Conservation (phyloP, 345 rosid species). For the Aethionema arabicum region DNA sequence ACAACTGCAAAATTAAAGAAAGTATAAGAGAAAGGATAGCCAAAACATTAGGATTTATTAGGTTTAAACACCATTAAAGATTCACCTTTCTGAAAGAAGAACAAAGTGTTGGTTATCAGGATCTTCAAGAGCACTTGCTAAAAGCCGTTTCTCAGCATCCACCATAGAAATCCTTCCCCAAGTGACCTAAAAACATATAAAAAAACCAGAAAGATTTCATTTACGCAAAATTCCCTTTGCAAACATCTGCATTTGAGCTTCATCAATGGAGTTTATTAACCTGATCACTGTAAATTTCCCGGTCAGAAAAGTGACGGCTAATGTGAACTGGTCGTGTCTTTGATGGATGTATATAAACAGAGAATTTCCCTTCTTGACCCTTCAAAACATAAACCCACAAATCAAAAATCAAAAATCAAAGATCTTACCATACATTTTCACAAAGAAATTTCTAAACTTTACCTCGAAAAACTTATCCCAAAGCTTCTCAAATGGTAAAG, state of each 20-base stretch:
- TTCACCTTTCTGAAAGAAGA: constrained; percentile 92
- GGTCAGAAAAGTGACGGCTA: constrained; percentile 71
- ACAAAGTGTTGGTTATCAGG: constrained; percentile 94
- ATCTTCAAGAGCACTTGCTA: constrained; percentile 86
- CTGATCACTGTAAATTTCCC: constrained; percentile 70
- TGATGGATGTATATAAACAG: constrained; percentile 81
- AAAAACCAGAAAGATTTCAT: constrained; percentile 8
- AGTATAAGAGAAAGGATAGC: constrained; percentile 3
- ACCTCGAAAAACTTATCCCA: constrained; percentile 91
- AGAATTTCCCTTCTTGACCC: constrained; percentile 84
- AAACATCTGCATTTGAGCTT: background rate
- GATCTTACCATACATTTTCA: too few relatives aligned
- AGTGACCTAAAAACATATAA: constrained; percentile 52
- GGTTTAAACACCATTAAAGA: background rate
- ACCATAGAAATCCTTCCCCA: constrained; percentile 99
- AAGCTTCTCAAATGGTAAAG: constrained; percentile 89
- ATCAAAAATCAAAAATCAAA: constrained; percentile 1
- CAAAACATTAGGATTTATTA: background rate
- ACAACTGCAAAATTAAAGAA: constrained; percentile 60
- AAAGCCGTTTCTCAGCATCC: constrained; percentile 91
- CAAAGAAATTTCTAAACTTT: background rate
- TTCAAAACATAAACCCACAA: constrained; percentile 28
- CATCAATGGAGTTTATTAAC: constrained; percentile 24
- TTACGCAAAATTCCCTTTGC: background rate
- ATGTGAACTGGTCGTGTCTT: constrained; percentile 64